Evolutionary conservation across 208 protist genomes (phyloP).

Genomic region (Angomonas deanei): DNA sequence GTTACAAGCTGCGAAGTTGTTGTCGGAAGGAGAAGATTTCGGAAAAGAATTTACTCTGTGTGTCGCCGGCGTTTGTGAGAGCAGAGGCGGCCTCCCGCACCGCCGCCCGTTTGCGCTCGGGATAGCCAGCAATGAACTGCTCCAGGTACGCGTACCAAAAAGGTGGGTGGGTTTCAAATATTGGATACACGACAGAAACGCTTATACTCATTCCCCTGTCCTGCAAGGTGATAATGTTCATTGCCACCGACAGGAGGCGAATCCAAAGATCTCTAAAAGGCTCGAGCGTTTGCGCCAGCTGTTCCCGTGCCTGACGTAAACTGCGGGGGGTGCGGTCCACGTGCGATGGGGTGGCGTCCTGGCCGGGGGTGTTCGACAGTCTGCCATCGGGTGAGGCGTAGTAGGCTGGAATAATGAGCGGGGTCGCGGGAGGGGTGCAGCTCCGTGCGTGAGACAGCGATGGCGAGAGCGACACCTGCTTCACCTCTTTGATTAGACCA

Average conservation of each 20-base stretch:
- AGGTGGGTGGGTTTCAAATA: slow-evolving; percentile 77
- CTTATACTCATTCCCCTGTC: slow-evolving; percentile 68
- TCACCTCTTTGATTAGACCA: slow-evolving; percentile 61
- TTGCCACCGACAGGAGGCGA: slow-evolving; percentile 60
- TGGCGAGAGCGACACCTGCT: slow-evolving; percentile 30
- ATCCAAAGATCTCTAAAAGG: slow-evolving; percentile 65
- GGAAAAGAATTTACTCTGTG: slow-evolving; percentile 74
- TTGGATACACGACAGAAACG: slow-evolving; percentile 69
- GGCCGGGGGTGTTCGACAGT: slow-evolving; percentile 18
- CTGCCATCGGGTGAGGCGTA: slow-evolving; percentile 37
- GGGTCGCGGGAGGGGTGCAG: slow-evolving; percentile 32
- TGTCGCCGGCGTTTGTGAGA: slow-evolving; percentile 54
- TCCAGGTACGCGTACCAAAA: slow-evolving; percentile 80
- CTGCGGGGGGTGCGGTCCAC: slow-evolving; percentile 14
- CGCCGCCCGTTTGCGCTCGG: slow-evolving; percentile 43
- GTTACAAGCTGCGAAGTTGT: slow-evolving; percentile 48
- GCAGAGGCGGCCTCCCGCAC: slow-evolving; percentile 64
- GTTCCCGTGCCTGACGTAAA: slow-evolving; percentile 27
- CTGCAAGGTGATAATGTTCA: slow-evolving; percentile 81
- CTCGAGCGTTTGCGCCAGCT: slow-evolving; percentile 53
- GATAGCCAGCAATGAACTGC: slow-evolving; percentile 58
- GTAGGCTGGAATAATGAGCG: slow-evolving; percentile 40
- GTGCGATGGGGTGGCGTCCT: slow-evolving; percentile 9
- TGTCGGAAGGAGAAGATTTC: slow-evolving; percentile 77
- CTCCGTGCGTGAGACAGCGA: background rate